Evolutionary conservation across 2,329 filamentous ascomycete species (phyloP), one percentile per base, ranked within the genome.

Genomic region (Penicillium sumatraense): DNA sequence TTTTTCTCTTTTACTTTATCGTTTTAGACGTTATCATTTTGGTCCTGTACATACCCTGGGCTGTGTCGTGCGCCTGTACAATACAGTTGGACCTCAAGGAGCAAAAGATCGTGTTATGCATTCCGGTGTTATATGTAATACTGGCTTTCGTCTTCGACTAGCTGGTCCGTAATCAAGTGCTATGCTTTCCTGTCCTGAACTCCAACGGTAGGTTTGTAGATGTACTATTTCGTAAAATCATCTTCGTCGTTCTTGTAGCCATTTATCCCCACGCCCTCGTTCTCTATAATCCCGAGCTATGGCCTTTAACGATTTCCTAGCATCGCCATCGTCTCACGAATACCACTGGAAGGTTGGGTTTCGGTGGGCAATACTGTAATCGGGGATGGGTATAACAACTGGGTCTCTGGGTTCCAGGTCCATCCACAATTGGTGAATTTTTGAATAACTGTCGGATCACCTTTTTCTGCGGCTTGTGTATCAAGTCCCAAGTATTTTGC

Each of bases 11-110:
- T 66, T 67, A 65, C 60, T 53, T 54, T 64, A 61, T 66, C 54
- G 57, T 61, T 70, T 71, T 75, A 75, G 72, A 76, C 68, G 67
- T 73, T 68, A 58, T 68, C 67, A 66, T 69, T 64, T 72, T 69
- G 71, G 68, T 70, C 66, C 66, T 74, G 72, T 76, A 75, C 69
- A 75, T 75, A 75, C 65, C 69, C 68, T 71, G 68, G 69, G 72
- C 68, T 69, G 65, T 68, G 65, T 68, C 54, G 66, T 72, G 68
- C 64, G 63, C 65, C 65, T 73, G 71, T 74, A 74, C 65, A 73
- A 65, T 74, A 73, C 68, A 66, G 59, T 72, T 69, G 69, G 66
- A 67, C 65, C 66, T 66, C 64, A 71, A 63, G n/a, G 68, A 72
- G 67, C 70, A 73, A 72, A 59, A 70, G 68, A 62, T 69, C 66